phyloP scores from a whole-genome alignment of 2,329 filamentous ascomycete species.

The Fusarium agapanthi region DNA sequence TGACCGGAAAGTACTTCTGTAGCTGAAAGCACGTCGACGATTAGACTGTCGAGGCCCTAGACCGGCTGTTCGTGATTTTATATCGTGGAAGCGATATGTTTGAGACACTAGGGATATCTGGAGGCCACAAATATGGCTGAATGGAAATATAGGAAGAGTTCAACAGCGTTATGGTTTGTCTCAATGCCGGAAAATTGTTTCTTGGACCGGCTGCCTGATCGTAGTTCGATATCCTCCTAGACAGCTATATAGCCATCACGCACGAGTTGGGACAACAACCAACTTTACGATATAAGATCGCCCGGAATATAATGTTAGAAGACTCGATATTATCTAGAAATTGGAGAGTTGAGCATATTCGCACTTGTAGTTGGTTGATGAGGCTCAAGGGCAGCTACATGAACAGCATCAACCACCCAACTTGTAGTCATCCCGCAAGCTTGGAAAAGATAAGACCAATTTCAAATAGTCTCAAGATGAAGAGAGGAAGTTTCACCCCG shows the following conservation, averaged over 20 bases:
- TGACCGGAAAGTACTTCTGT: background rate
- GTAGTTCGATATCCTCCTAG: too few species aligned
- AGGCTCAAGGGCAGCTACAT: background rate
- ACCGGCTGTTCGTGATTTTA: background rate
- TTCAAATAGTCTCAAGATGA: background rate
- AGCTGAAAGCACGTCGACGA: background rate
- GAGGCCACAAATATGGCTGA: too few species aligned
- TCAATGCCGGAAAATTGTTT: background rate
- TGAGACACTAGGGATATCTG: background rate
- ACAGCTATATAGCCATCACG: background rate
- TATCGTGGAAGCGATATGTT: too few species aligned
- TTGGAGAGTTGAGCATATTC: background rate
- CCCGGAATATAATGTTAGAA: rapidly evolving
- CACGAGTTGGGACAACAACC: background rate
- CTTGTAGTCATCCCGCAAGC: background rate
- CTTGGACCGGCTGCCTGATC: background rate
- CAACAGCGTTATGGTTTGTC: background rate
- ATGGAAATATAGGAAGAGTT: rapidly evolving
- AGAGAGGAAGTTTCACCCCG: background rate
- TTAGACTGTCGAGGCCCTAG: background rate
- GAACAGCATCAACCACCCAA: too few species aligned
- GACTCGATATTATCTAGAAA: too few species aligned
- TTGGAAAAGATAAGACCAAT: background rate
- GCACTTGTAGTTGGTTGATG: background rate
- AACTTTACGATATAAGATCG: rapidly evolving